Percentiles rank a stretch among this genome's conserved stretches.
Conservation (phyloP, 1,139 yeast species). For the Pichia sp. region DNA sequence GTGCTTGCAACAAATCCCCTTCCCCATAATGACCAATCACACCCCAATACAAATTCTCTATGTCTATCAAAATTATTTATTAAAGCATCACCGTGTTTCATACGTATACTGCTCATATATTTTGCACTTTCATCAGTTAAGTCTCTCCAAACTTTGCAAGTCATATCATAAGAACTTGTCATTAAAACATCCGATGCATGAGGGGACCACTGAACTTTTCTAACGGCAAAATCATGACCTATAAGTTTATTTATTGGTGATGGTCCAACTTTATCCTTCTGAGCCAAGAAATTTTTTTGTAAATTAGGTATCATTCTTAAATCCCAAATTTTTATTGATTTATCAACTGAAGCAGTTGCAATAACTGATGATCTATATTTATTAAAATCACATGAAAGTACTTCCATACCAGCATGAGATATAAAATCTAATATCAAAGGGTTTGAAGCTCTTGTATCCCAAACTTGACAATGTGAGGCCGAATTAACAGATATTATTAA, state of each 20-base stretch:
- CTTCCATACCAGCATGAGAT: constrained; percentile 78
- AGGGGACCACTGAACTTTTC: constrained; percentile 84
- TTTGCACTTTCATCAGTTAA: constrained; percentile 50
- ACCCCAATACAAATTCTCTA: constrained; percentile 87
- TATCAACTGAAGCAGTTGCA: constrained; percentile 90
- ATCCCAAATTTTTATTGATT: constrained; percentile 82
- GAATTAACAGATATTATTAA: constrained; percentile 72
- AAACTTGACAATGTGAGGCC: constrained; percentile 67
- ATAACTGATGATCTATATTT: constrained; percentile 73
- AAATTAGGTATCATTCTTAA: constrained; percentile 51
- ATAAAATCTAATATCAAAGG: constrained; percentile 55
- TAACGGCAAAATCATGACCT: constrained; percentile 87
- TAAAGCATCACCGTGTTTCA: constrained; percentile 41
- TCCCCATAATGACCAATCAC: constrained; percentile 97
- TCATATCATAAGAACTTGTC: constrained; percentile 88
- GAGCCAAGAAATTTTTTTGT: constrained; percentile 31
- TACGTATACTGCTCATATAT: constrained; percentile 34
- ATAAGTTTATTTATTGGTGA: constrained; percentile 71
- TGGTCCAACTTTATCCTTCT: constrained; percentile 47
- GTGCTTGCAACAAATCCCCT: constrained; percentile 95
- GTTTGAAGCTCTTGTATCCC: constrained; percentile 74
- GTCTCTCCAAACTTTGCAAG: constrained; percentile 81
- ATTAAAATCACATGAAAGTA: constrained; percentile 81
- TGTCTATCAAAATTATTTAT: constrained; percentile 62
- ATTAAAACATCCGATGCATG: constrained; percentile 67